These are phyloP conservation scores for Lactifluus pinguis DNA, from an alignment of 768 basidiomycete species.

Conservation along the genomic window DNA sequence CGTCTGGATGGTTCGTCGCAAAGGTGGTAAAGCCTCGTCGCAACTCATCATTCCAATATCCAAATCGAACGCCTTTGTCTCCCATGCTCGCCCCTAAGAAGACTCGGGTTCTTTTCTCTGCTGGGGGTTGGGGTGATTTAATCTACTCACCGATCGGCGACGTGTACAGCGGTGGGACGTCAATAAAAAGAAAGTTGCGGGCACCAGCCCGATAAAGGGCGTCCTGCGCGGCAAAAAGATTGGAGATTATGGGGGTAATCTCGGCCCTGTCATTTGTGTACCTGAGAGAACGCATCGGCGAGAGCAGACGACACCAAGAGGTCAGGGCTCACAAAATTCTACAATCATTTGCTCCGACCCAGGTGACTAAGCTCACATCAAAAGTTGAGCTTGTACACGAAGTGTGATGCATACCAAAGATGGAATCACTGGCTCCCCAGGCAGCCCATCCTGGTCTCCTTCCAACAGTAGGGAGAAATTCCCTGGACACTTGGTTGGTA, in stretches of 20 bases:
- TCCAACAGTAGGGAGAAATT: constrained; percentile 25
- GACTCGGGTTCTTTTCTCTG: not conserved
- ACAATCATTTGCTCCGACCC: constrained; percentile 55
- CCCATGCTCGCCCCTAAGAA: constrained; percentile 2
- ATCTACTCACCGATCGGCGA: constrained; percentile 30
- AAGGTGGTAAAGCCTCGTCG: constrained; percentile 16
- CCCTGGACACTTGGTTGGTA: constrained; percentile 5
- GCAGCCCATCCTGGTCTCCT: constrained; percentile 30
- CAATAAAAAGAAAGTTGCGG: constrained; percentile 46
- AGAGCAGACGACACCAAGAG: constrained; percentile 22
- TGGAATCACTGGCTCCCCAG: constrained; percentile 35
- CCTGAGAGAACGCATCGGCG: constrained; percentile 12
- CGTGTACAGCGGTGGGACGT: constrained; percentile 42
- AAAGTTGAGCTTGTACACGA: not conserved
- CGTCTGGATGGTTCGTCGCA: constrained; percentile 19
- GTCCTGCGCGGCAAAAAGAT: constrained; percentile 36
- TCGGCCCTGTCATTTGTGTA: constrained; percentile 6
- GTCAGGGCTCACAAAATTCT: constrained; percentile 11
- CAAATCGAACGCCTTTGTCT: constrained; percentile 9
- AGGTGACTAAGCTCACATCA: constrained; percentile 34
- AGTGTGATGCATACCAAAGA: constrained; percentile 35
- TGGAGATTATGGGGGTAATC: constrained; percentile 14
- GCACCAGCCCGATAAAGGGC: constrained; percentile 37
- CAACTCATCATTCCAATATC: constrained; percentile 14
- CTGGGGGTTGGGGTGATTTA: not conserved